Evolutionary conservation across 306 rosid genomes (phyloP).

Genomic region (Fagus sylvatica): DNA sequence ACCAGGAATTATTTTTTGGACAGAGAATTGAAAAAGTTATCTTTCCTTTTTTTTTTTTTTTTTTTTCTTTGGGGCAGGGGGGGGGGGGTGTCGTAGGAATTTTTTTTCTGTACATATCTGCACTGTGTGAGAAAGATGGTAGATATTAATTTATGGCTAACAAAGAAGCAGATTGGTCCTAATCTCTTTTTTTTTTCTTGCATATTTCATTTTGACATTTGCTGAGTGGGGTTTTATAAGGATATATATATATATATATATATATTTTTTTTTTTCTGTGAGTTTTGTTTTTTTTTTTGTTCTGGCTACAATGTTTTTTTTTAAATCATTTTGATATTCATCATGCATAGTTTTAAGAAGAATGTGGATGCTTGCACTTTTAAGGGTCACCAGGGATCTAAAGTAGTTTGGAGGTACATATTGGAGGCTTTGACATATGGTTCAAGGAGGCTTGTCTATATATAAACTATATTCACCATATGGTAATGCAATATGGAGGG

Average conservation of each 20-base stretch:
- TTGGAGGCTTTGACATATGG: not conserved
- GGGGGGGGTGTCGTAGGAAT: constrained; percentile 1
- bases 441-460: not conserved
- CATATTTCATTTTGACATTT: not conserved
- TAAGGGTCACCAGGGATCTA: not conserved
- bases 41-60: constrained; percentile 27
- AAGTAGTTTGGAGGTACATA: not conserved
- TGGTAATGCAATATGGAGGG: not conserved
- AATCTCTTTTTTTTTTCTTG: not conserved
- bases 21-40: not conserved
- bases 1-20: constrained; percentile 37
- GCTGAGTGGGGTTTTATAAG: not conserved
- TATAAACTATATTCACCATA: not conserved
- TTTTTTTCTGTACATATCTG: constrained; percentile 3
- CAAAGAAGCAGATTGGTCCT: not conserved
- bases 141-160: not conserved
- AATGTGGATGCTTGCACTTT: not conserved
- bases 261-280: too few species aligned
- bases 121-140: not conserved
- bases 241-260: too few species aligned
- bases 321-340: not conserved
- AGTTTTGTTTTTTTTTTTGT: not conserved
- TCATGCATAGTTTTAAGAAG: not conserved
- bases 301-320: not conserved
- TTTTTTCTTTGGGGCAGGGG: not conserved